Conservation (phyloP, 495 filamentous ascomycete genomes). For the Pyrenula aspistea region DNA sequence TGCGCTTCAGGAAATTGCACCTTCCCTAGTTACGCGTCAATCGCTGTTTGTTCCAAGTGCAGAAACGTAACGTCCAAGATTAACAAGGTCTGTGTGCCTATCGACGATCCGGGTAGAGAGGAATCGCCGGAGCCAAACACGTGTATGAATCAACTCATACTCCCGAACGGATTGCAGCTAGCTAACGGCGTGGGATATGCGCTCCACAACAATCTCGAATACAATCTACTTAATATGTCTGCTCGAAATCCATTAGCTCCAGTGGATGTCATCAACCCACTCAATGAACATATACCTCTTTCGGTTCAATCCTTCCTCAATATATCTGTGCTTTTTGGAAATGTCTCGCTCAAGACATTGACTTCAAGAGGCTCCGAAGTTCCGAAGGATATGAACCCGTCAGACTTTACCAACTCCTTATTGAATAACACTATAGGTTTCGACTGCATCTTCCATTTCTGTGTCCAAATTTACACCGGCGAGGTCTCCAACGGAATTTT, state of each 20-base stretch:
- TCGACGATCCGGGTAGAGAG: background rate
- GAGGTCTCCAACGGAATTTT: slow-evolving; percentile 17
- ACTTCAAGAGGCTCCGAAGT: background rate
- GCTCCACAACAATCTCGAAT: background rate
- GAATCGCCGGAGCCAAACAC: no score
- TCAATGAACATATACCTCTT: background rate
- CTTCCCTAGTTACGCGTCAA: slow-evolving; percentile 27
- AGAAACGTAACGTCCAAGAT: slow-evolving; percentile 18
- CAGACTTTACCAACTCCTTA: background rate
- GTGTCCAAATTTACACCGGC: slow-evolving; percentile 21
- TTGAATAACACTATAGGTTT: slow-evolving; percentile 5
- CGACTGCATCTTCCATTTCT: slow-evolving; percentile 31
- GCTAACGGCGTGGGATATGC: background rate
- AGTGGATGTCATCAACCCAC: background rate
- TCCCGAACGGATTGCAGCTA: background rate
- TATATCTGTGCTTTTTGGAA: background rate
- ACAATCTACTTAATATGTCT: background rate
- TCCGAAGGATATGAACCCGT: no score
- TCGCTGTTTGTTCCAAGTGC: slow-evolving; percentile 29
- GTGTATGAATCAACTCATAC: background rate
- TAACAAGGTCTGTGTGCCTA: background rate
- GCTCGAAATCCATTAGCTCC: background rate
- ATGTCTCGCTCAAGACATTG: background rate
- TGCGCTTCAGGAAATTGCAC: slow-evolving; percentile 35
- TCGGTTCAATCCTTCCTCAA: background rate